Percentiles rank a stretch among this genome's conserved stretches.
phyloP scores from a whole-genome alignment of 2,329 filamentous ascomycete species.

The Coleophoma crateriformis region DNA sequence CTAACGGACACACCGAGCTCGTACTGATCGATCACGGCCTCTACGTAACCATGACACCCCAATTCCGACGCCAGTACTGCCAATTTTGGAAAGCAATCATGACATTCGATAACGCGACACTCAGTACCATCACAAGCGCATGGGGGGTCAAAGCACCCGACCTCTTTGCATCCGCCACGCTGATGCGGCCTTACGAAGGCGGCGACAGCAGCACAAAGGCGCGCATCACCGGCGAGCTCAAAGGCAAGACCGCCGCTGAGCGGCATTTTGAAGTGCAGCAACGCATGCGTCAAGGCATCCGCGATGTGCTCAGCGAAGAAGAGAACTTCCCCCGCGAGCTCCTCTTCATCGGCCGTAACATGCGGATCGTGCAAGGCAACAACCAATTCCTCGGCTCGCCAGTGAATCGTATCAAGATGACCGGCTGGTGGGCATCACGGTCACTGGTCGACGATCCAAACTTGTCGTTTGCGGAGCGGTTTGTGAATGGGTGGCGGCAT shows the following conservation, averaged over 20 bases:
- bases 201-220: conserved; percentile 66
- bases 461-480: conserved; percentile 54
- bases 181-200: conserved; percentile 87
- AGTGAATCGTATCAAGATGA: conserved; percentile 87
- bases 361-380: conserved; percentile 69
- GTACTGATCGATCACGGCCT: conserved; percentile 96
- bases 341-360: conserved; percentile 67
- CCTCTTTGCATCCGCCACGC: conserved; percentile 83
- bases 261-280: conserved; percentile 73
- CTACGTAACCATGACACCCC: conserved; percentile 83
- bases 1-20: conserved; percentile 77
- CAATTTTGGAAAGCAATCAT: conserved; percentile 91
- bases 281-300: conserved; percentile 58
- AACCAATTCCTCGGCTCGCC: conserved; percentile 70
- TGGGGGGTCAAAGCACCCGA: conserved; percentile 92
- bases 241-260: conserved; percentile 48
- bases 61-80: conserved; percentile 81
- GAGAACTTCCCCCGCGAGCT: conserved; percentile 65
- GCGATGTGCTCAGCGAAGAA: conserved; percentile 62
- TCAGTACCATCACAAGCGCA: conserved; percentile 62
- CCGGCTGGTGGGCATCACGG: conserved; percentile 81
- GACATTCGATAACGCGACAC: conserved; percentile 84
- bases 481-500: conserved; percentile 69
- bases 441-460: conserved; percentile 73
- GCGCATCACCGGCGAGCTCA: conserved; percentile 47